Evolutionary conservation across 441 rosid species (phyloP).

Genomic region (Omphalea diandra): DNA sequence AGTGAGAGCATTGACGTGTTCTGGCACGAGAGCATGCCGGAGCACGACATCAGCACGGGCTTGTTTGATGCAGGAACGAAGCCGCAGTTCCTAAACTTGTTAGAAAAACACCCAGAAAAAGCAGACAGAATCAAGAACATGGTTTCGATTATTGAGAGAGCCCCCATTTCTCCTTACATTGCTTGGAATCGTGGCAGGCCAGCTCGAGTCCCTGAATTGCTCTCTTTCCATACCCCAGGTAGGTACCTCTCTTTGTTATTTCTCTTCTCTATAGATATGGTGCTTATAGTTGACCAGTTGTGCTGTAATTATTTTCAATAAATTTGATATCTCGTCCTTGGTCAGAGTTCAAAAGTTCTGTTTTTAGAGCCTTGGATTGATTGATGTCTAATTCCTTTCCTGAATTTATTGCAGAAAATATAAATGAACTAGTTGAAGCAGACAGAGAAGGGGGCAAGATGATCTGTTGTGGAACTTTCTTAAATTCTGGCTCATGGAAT

Average conservation of each 20-base stretch:
- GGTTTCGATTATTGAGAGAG: slow-evolving; percentile 66
- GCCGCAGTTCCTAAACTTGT: slow-evolving; percentile 73
- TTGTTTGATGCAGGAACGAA: slow-evolving; percentile 63
- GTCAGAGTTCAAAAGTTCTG: not conserved
- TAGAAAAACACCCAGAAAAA: slow-evolving; percentile 86
- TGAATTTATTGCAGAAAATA: slow-evolving; percentile 49
- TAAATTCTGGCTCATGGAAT: slow-evolving; percentile 74
- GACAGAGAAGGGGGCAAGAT: slow-evolving; percentile 54
- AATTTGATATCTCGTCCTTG: not conserved
- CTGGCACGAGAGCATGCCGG: slow-evolving; percentile 89
- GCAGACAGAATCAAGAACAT: slow-evolving; percentile 73
- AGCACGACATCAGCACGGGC: slow-evolving; percentile 63
- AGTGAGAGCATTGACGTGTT: slow-evolving; percentile 45
- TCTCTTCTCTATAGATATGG: too few relatives aligned
- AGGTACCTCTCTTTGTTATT: not conserved
- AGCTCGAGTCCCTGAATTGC: slow-evolving; percentile 56
- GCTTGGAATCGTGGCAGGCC: slow-evolving; percentile 63
- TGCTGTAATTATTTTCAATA: not conserved
- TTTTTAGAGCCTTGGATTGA: too few relatives aligned
- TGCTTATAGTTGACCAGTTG: too few relatives aligned
- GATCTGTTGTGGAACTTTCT: slow-evolving; percentile 58
- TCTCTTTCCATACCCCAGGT: slow-evolving; percentile 69
- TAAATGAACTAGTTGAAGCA: slow-evolving; percentile 51
- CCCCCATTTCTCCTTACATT: slow-evolving; percentile 69
- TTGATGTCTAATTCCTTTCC: not conserved